phyloP scores from a whole-genome alignment of 1,139 yeast species.

The Yamadazyma sp. region DNA sequence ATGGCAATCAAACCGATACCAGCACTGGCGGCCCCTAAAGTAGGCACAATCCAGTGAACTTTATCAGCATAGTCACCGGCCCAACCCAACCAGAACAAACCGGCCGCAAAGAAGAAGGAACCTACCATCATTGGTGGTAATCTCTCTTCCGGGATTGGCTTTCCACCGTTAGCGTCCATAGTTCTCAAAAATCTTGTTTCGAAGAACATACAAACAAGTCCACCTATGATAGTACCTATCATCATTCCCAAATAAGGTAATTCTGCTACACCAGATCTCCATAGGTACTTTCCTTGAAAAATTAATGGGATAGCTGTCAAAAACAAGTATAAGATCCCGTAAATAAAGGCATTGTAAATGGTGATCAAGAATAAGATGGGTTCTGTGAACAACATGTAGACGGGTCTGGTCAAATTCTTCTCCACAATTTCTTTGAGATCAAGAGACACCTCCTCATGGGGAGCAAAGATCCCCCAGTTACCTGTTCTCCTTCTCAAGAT shows the following conservation, averaged over 20 bases:
- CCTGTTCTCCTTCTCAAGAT: slow-evolving; percentile 54
- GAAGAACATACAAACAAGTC: slow-evolving; percentile 32
- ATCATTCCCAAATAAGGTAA: slow-evolving; percentile 63
- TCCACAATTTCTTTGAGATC: slow-evolving; percentile 64
- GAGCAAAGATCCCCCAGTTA: slow-evolving; percentile 82
- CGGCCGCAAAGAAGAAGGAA: slow-evolving; percentile 67
- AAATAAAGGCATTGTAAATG: slow-evolving; percentile 78
- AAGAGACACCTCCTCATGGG: slow-evolving; percentile 71
- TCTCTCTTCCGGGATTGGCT: slow-evolving; percentile 74
- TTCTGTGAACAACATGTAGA: slow-evolving; percentile 66
- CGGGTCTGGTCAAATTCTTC: slow-evolving; percentile 70
- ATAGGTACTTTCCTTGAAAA: slow-evolving; percentile 60
- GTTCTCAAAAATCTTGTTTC: slow-evolving; percentile 25
- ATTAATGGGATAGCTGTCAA: slow-evolving; percentile 79
- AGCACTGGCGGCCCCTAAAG: slow-evolving; percentile 64
- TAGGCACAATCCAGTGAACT: slow-evolving; percentile 81
- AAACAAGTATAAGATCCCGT: slow-evolving; percentile 77
- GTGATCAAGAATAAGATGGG: slow-evolving; percentile 71
- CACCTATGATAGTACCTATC: slow-evolving; percentile 63
- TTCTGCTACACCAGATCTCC: slow-evolving; percentile 53
- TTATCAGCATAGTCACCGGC: slow-evolving; percentile 52
- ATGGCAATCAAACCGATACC: slow-evolving; percentile 75
- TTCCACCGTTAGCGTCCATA: slow-evolving; percentile 47
- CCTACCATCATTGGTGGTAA: slow-evolving; percentile 71
- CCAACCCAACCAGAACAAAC: slow-evolving; percentile 84